A percentile compares a stretch with the other conserved stretches of the same genome.
phyloP scores from a whole-genome alignment of 208 protist species.

The Histomonas meleagridis region DNA sequence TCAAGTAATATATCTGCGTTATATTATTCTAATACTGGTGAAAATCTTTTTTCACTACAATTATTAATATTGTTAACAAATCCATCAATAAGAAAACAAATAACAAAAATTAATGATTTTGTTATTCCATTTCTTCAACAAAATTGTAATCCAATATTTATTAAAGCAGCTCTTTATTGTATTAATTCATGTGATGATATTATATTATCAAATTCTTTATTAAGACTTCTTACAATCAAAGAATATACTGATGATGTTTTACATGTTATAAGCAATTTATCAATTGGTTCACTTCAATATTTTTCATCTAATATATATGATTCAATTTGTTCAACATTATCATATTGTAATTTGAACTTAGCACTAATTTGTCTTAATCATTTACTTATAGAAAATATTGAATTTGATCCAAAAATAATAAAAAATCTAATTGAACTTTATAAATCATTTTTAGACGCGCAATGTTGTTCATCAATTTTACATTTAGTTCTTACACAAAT shows the following conservation, averaged over 20 bases:
- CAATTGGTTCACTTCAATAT: background rate
- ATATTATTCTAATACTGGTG: background rate
- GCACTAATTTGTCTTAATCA: background rate
- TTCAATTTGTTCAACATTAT: background rate
- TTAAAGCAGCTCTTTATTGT: background rate
- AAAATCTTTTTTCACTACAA: background rate
- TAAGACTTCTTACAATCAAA: background rate
- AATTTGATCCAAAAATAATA: background rate
- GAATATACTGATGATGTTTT: constrained; percentile 13
- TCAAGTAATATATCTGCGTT: background rate
- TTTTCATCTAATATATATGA: background rate
- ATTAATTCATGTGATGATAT: background rate
- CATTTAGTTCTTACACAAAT: background rate
- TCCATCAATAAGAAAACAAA: background rate
- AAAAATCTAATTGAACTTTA: background rate
- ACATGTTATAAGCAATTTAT: background rate
- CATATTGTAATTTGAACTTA: background rate
- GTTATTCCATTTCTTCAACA: background rate
- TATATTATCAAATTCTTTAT: background rate
- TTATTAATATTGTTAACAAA: background rate
- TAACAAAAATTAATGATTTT: background rate
- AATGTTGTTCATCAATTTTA: background rate
- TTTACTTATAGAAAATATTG: background rate
- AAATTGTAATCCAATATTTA: background rate
- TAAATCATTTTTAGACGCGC: background rate